A percentile compares a stretch with the other conserved stretches of the same genome.
Evolutionary conservation across 2,329 filamentous ascomycete genomes (phyloP).

Genomic region (Arthrobotrys sinensis): DNA sequence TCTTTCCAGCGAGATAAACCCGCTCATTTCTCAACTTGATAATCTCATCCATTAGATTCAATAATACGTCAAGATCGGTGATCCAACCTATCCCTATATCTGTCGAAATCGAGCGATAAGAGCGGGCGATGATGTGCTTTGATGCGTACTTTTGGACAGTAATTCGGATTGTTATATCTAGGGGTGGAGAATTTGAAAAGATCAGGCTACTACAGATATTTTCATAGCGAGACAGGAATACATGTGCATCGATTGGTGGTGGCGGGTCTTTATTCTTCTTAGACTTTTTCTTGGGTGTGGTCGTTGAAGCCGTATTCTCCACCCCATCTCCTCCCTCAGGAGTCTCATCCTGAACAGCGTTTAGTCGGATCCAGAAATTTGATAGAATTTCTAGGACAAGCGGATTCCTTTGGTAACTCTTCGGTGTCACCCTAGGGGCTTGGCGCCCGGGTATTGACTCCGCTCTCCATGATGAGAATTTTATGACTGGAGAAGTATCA

Average conservation of each 20-base stretch:
- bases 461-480: slow-evolving; percentile 34
- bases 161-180: slow-evolving; percentile 25
- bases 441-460: slow-evolving; percentile 19
- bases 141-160: slow-evolving; percentile 39
- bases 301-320: not conserved
- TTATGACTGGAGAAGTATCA: slow-evolving; percentile 30
- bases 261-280: slow-evolving; percentile 11
- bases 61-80: slow-evolving; percentile 15
- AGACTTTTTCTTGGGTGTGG: not conserved
- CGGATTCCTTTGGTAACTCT: slow-evolving; percentile 33
- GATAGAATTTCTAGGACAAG: slow-evolving; percentile 4
- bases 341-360: not conserved
- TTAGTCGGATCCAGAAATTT: slow-evolving; percentile 35
- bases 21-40: slow-evolving; percentile 26
- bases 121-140: slow-evolving; percentile 40
- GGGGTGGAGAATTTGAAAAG: slow-evolving; percentile 38
- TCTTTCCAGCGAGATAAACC: slow-evolving; percentile 27
- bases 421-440: not conserved
- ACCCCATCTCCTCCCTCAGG: not conserved
- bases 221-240: slow-evolving; percentile 3
- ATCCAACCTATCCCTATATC: slow-evolving; percentile 33
- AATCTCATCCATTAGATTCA: slow-evolving; percentile 41
- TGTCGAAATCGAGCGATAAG: slow-evolving; percentile 17
- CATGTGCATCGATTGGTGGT: not conserved
- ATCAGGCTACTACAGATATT: not conserved